Conservation (phyloP, 169 alveolate species). For the Cryptosporidium baileyi region DNA sequence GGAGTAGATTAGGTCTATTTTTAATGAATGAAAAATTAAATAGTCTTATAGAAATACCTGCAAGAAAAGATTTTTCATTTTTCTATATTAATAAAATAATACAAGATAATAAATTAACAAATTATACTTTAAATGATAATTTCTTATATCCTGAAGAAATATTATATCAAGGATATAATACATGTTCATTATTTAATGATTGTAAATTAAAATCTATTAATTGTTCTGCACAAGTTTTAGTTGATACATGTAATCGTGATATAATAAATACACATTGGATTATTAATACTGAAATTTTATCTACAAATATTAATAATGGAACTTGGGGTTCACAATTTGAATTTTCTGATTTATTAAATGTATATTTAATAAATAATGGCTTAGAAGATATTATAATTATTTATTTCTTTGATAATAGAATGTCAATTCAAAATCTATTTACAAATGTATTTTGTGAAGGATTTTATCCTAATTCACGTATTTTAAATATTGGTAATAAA, state of each 20-base stretch:
- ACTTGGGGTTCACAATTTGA: conserved; percentile 56
- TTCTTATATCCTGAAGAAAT: conserved; percentile 27
- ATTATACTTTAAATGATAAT: neutral
- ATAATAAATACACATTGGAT: neutral
- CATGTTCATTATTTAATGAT: conserved; percentile 12
- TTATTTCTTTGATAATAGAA: conserved; percentile 40
- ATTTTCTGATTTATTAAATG: neutral
- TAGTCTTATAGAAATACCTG: conserved; percentile 12
- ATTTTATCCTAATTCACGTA: conserved; percentile 3
- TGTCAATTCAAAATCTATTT: conserved; percentile 19
- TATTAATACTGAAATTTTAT: neutral
- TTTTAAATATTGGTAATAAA: neutral
- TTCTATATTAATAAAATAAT: neutral
- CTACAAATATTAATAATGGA: conserved; percentile 1
- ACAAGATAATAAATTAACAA: neutral
- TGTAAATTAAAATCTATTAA: neutral
- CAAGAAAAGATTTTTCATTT: conserved; percentile 34
- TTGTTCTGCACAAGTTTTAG: conserved; percentile 5
- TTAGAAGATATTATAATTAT: neutral
- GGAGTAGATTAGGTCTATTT: conserved; percentile 53
- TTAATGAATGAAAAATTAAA: neutral
- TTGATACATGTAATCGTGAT: neutral
- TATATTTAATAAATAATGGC: neutral
- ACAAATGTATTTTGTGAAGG: conserved; percentile 28
- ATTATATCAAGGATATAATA: conserved; percentile 22